phyloP scores from a whole-genome alignment of 1,284 basidiomycete genomes.

The Cryptococcus sp. region DNA sequence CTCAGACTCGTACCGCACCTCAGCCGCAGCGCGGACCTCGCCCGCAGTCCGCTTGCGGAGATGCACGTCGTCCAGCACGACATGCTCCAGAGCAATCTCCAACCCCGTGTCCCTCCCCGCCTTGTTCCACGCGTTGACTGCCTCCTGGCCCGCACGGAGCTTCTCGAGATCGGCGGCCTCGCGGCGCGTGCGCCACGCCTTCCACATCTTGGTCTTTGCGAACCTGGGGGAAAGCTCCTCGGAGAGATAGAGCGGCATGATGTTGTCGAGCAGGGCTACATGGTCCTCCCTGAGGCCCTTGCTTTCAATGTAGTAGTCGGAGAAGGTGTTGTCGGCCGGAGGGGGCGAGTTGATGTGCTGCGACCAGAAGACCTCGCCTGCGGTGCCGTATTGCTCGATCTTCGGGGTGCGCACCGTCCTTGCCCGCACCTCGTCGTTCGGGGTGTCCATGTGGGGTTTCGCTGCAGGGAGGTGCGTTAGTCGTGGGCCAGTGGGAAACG shows the following conservation, averaged over 20 bases:
- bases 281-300: conserved; percentile 24
- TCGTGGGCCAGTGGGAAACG: not conserved
- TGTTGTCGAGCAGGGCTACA: not conserved
- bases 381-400: conserved; percentile 1
- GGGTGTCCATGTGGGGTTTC: conserved; percentile 20
- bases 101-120: conserved; percentile 40
- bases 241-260: conserved; percentile 48
- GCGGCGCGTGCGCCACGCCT: conserved; percentile 33
- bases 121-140: conserved; percentile 39
- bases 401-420: no score
- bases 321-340: conserved; percentile 19
- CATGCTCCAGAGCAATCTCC: conserved; percentile 23
- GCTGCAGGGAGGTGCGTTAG: not conserved
- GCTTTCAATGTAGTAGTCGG: conserved; percentile 25
- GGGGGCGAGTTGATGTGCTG: conserved; percentile 25
- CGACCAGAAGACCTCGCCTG: conserved; percentile 10
- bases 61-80: conserved; percentile 37
- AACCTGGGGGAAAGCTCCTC: conserved; percentile 48
- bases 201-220: conserved; percentile 37
- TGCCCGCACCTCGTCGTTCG: conserved; percentile 4
- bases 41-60: conserved; percentile 35
- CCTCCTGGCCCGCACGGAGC: conserved; percentile 12
- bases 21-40: conserved; percentile 44
- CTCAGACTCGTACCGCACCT: conserved; percentile 30
- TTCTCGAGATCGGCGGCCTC: conserved; percentile 27